Base-by-base conservation (phyloP, 1,139 yeast genomes). In the Saccharomyces hybrid region DNA sequence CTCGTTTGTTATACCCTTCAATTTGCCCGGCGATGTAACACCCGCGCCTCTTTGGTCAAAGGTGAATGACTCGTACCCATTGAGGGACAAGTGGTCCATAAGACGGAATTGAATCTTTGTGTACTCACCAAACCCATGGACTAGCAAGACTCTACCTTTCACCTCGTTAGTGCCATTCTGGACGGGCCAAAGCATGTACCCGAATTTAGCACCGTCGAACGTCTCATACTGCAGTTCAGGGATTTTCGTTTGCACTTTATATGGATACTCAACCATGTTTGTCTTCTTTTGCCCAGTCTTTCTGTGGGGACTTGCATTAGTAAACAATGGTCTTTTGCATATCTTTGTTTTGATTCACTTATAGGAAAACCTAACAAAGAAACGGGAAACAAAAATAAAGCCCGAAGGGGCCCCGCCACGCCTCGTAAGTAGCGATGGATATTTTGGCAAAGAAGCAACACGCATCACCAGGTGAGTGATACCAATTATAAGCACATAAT, bases 1-100 rank as follows among this genome's bases (percentile, higher is more conserved):
- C 61, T 90, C 96, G 66, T 84, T 78, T 4, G 95, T 84, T 52
- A 73, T 68, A 8, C 97, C 97, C 53, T 76, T 76, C 4, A 74
- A 73, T 52, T 78, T 75, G 16, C 82, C 81, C 0, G 81, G 79
- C 1, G 86, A 80, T 0, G 97, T 87, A 54, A 77, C 78, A 4
- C 97, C 97, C 9, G 91, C 84, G 1, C 98, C 98, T 62, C 97
- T 79, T 72, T 89, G 97, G 68, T 88, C 96, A 68, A 82, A 91
- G 61, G 81, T 81, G 65, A 85, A 84, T 2, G 84, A 78, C 62
- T 88, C 95, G 68, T 81, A 87, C 1, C 97, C 97, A 3, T 66
- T 62, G 31, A 67, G 68, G 1, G 84, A 75, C 52, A 89, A 69
- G 6, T 74, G 72, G 59, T 88, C 90, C 70, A 83, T 82, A 49